These are phyloP conservation scores for Leptoxyphium fumago DNA, from an alignment of 2,329 filamentous ascomycete genomes.

Conservation along the genomic window DNA sequence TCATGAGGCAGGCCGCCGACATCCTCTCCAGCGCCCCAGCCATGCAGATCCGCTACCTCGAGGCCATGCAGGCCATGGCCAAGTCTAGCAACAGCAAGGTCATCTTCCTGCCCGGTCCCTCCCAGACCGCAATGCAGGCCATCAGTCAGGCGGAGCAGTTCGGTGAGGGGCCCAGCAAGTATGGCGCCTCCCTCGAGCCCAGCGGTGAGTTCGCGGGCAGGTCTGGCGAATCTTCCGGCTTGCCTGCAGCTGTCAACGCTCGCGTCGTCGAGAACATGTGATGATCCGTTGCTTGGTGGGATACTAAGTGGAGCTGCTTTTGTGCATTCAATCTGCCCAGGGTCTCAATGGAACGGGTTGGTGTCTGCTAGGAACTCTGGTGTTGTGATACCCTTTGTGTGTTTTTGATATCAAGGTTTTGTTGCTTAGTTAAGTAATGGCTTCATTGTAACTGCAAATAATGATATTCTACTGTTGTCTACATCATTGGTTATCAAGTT, in stretches of 20 bases:
- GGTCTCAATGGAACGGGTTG: too few species aligned
- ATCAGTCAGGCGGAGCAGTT: slow-evolving; percentile 35
- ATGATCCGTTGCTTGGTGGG: slow-evolving; percentile 1
- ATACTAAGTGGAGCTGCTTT: background rate
- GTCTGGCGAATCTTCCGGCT: slow-evolving; percentile 17
- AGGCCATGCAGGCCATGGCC: slow-evolving; percentile 98
- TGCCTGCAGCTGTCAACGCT: slow-evolving; percentile 70
- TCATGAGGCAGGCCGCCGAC: slow-evolving; percentile 82
- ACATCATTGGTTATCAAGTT: too few species aligned
- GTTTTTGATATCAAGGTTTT: too few species aligned
- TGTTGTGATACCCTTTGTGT: too few species aligned
- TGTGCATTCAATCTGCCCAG: too few species aligned
- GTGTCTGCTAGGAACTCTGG: too few species aligned
- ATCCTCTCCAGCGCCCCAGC: slow-evolving; percentile 82
- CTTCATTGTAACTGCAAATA: too few species aligned
- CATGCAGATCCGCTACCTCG: slow-evolving; percentile 96
- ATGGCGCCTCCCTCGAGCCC: slow-evolving; percentile 12
- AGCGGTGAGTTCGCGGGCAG: slow-evolving; percentile 20
- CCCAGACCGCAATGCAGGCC: slow-evolving; percentile 43
- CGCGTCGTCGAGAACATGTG: slow-evolving; percentile 77
- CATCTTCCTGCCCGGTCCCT: slow-evolving; percentile 58
- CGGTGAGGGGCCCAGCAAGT: slow-evolving; percentile 42
- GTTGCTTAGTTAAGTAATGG: too few species aligned
- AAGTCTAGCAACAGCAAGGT: slow-evolving; percentile 82
- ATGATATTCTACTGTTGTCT: too few species aligned